phyloP scores from a whole-genome alignment of 768 basidiomycete genomes.

The Stropharia rugosoannulata region DNA sequence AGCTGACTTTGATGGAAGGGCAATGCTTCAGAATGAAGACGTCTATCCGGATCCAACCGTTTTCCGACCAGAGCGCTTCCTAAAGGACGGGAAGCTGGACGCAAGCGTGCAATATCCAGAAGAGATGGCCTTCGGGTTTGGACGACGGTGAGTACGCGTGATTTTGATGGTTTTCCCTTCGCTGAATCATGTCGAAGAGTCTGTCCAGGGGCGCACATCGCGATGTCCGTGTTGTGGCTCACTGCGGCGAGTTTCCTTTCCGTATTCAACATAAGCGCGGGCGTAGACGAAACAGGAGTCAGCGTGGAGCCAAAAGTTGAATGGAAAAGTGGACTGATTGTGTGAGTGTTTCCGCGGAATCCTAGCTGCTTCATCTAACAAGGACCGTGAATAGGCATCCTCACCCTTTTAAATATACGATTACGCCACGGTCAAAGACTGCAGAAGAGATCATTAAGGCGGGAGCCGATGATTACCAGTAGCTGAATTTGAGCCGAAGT shows the following conservation, averaged over 20 bases:
- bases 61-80: slow-evolving; percentile 49
- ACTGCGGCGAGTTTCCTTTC: slow-evolving; percentile 29
- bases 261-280: slow-evolving; percentile 29
- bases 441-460: slow-evolving; percentile 18
- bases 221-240: slow-evolving; percentile 24
- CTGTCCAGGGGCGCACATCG: slow-evolving; percentile 36
- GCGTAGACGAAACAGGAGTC: slow-evolving; percentile 25
- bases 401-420: slow-evolving; percentile 24
- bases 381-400: slow-evolving; percentile 21
- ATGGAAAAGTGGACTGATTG: slow-evolving; percentile 19
- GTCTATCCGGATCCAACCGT: slow-evolving; percentile 31
- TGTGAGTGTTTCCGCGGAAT: slow-evolving; percentile 10
- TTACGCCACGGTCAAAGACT: slow-evolving; percentile 24
- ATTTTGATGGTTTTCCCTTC: not conserved
- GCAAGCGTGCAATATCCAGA: slow-evolving; percentile 34
- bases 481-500: not conserved
- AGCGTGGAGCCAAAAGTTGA: slow-evolving; percentile 17
- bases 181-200: slow-evolving; percentile 18
- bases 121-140: slow-evolving; percentile 36
- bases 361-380: not conserved
- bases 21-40: slow-evolving; percentile 31
- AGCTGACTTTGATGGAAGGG: slow-evolving; percentile 18
- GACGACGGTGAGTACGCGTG: slow-evolving; percentile 29
- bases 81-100: slow-evolving; percentile 37
- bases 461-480: slow-evolving; percentile 3